A percentile compares a stretch with the other conserved stretches of the same genome.
Evolutionary conservation across 2,329 filamentous ascomycete species (phyloP).

Genomic region (Colletotrichum gigasporum): DNA sequence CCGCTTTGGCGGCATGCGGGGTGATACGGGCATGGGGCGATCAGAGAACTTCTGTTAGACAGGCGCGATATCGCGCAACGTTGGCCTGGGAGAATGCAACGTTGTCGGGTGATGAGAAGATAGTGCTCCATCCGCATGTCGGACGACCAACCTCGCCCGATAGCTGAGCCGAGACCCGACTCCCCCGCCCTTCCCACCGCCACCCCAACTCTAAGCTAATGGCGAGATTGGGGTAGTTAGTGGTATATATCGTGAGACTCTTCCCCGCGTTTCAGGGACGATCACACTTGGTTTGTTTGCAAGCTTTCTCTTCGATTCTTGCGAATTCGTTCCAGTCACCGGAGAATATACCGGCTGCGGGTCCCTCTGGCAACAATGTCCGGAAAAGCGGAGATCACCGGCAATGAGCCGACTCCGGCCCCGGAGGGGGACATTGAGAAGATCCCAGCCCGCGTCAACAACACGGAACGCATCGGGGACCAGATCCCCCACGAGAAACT

Average conservation of each 20-base stretch:
- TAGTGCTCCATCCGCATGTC: neutral
- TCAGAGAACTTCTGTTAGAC: constrained; percentile 5
- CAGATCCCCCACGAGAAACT: constrained; percentile 50
- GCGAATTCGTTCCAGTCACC: neutral
- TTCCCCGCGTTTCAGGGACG: neutral
- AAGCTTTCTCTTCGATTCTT: neutral
- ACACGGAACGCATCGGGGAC: constrained; percentile 37
- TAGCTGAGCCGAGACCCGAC: constrained; percentile 24
- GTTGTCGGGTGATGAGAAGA: constrained; percentile 19
- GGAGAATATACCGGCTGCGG: neutral
- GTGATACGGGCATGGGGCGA: constrained; percentile 15
- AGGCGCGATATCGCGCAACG: constrained; percentile 14
- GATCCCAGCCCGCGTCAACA: constrained; percentile 10
- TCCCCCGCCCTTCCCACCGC: constrained; percentile 19
- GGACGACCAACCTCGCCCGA: constrained; percentile 15
- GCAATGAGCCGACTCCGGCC: constrained; percentile 4
- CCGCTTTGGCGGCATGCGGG: constrained; percentile 6
- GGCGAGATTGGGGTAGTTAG: no score
- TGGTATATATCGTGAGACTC: constrained; percentile 9
- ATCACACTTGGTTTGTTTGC: no score
- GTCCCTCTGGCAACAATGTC: constrained; percentile 11
- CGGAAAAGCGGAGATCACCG: constrained; percentile 25
- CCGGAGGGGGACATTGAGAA: constrained; percentile 20
- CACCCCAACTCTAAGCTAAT: constrained; percentile 18
- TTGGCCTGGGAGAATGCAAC: constrained; percentile 20